These are phyloP conservation scores for Chlamydomonas sphaeroides DNA, from an alignment of 139 green algal species.

Conservation along the genomic window DNA sequence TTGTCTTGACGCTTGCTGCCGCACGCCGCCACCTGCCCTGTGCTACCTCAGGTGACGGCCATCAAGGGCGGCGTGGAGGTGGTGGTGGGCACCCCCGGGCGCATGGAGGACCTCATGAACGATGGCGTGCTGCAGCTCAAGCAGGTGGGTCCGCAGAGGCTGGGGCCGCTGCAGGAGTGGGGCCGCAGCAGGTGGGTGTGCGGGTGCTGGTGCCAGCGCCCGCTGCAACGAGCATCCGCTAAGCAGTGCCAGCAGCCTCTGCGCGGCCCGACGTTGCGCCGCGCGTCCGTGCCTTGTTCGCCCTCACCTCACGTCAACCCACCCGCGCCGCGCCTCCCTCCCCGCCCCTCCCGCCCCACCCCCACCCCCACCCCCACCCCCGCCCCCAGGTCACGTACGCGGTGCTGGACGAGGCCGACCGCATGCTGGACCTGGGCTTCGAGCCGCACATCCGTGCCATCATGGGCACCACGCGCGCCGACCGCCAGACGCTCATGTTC, in stretches of 20 bases:
- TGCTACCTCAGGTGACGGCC: slow-evolving; percentile 26
- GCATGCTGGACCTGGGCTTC: slow-evolving; percentile 96
- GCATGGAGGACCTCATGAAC: slow-evolving; percentile 92
- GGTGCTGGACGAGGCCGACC: slow-evolving; percentile 94
- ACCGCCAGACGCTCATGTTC: slow-evolving; percentile 98
- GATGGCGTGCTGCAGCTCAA: slow-evolving; percentile 67
- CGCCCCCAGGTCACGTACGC: slow-evolving; percentile 75
- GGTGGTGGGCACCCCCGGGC: slow-evolving; percentile 90
- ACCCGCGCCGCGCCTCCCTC: too few relatives aligned
- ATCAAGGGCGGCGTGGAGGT: slow-evolving; percentile 57
- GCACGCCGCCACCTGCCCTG: too few relatives aligned
- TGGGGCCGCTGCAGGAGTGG: background rate
- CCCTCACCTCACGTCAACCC: too few relatives aligned
- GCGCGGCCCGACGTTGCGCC: too few relatives aligned
- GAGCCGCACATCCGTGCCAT: slow-evolving; percentile 85
- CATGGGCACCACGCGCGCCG: slow-evolving; percentile 63
- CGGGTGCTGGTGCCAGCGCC: background rate
- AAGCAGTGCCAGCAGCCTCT: too few relatives aligned
- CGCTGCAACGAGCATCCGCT: too few relatives aligned
- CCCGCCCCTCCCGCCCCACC: too few relatives aligned
- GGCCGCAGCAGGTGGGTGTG: background rate
- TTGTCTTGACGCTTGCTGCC: too few relatives aligned
- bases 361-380: background rate
- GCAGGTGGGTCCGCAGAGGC: slow-evolving; percentile 9
- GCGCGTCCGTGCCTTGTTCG: too few relatives aligned